Percentiles rank a stretch among this genome's conserved stretches.
Conservation (phyloP, 768 basidiomycete species). For the Amylocystis lapponica region DNA sequence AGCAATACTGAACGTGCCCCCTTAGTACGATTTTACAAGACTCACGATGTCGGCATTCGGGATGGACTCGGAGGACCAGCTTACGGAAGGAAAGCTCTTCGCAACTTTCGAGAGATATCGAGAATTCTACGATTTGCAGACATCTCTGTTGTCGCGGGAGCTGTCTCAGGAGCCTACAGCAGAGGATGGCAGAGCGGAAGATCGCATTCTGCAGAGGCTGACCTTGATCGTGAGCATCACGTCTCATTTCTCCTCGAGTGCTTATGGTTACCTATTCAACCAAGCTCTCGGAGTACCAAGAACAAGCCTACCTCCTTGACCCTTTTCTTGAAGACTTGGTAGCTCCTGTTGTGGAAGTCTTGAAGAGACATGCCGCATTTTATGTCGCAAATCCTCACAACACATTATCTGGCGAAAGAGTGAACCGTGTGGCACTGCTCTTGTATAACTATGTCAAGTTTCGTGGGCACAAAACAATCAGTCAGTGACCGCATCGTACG, state of each 20-base stretch:
- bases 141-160: constrained; percentile 43
- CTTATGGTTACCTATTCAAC: constrained; percentile 8
- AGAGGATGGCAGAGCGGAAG: constrained; percentile 34
- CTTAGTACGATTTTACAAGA: no score
- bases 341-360: constrained; percentile 58
- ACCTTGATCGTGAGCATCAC: constrained; percentile 41
- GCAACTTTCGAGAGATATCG: constrained; percentile 56
- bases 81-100: constrained; percentile 42
- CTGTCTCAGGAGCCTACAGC: constrained; percentile 32
- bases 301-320: constrained; percentile 89
- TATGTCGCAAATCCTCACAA: constrained; percentile 9
- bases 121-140: constrained; percentile 53
- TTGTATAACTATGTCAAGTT: constrained; percentile 83
- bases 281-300: constrained; percentile 82
- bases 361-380: constrained; percentile 50
- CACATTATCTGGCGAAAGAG: constrained; percentile 20
- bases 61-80: constrained; percentile 39
- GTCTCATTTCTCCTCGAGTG: no score
- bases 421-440: constrained; percentile 50
- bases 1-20: no score
- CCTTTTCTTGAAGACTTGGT: constrained; percentile 81
- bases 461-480: constrained; percentile 86
- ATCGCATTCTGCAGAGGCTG: constrained; percentile 36
- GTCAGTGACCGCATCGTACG: constrained; percentile 39
- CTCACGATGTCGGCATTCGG: neutral